Base-by-base conservation (phyloP, 192 early-diverging fungal species). In the Helicostylum pulchrum region DNA sequence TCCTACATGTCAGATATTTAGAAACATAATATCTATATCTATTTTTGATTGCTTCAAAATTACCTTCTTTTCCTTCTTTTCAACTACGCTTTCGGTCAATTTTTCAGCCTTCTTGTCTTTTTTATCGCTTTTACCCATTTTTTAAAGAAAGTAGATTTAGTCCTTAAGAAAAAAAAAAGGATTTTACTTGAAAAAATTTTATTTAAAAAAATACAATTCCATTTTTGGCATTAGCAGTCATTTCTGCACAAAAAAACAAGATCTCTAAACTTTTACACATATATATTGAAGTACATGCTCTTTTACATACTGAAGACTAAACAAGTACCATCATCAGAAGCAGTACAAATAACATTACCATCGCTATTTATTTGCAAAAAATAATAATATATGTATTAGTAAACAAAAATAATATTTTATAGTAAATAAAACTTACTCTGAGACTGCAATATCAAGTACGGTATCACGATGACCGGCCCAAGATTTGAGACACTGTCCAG, bases 381-480 rank as follows among this genome's bases (percentile, higher is more conserved):
- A 43, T 5, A 39, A 49, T 36, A 12, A 7, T 55, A 15, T 32
- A 2, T 23, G 3, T 12, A 50, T 34, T 31, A 3, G 47, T 4
- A 32, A 17, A 20, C 34, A 7, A 21, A 26, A 26, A 26, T 2
- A 26, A 26, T 2, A 26, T 26, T n/a, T 26, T 26, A 26, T 26
- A 26, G 0, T 15, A 36, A 14, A 15, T 20, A 20, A 48, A 26
- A 68, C 67, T 58, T 66, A 82, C 78, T 56, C 65, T 31, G 89
- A 80, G 36, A 93, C 65, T 2, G 85, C 89, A 78, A 99, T 84
- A 64, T 90, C 90, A 72, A 97, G 74, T 47, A 99, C 85, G 15
- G 87, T 78, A 56, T 94, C 90, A 67, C 90, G 88, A 67, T 99
- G 97, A 44, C 97, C 97, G 39, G 80, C 66, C 78, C 83, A 94